Base-by-base conservation (phyloP, 2,329 filamentous ascomycete species). In the Falciphora oryzae region DNA sequence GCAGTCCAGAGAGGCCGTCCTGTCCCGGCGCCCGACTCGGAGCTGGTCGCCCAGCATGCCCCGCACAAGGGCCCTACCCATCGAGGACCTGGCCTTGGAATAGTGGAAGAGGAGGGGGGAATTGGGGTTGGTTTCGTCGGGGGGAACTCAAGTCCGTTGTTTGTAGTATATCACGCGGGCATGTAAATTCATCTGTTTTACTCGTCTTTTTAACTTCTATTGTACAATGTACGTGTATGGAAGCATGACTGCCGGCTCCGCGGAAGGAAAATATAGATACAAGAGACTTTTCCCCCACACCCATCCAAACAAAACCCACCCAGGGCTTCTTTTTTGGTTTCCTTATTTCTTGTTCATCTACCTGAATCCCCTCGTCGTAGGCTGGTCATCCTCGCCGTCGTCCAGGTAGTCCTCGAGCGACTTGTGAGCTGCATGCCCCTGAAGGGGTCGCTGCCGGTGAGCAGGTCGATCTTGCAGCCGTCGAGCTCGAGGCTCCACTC, bases 401-500 rank as follows among this genome's bases (percentile, higher is more conserved):
- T 71, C 68, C 59, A 70, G 57, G 14, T 66, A 68, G 29, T 68
- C 65, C 29, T 61, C 74, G 35, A 35, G 73, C 57, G 75, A 18
- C 53, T 57, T 44, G 11, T 58, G 61, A 79, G 81, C 57, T 79
- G 73, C 62, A 83, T 75, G 22, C 76, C 81, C 70, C 75, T 77
- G 74, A 95, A 93, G 57, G 91, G 90, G 80, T 95, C 82, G 66
- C 78, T 80, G 5, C 83, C 86, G 70, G 91, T 87, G 67, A 97
- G 81, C 75, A 99, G 77, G 73, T 96, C 89, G 69, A 97, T 77
- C 74, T 77, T 81, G 57, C 68, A 69, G 57, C 84, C 83, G 69
- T 89, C 85, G 63, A 80, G 87, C 74, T 89, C 86, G 71, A 99
- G 79, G 73, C 89, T 95, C 93, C 94, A 99, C 80, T 93, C 91